Evolutionary conservation across 208 protist genomes (phyloP).

Genomic region (Acanthamoeba sp.): DNA sequence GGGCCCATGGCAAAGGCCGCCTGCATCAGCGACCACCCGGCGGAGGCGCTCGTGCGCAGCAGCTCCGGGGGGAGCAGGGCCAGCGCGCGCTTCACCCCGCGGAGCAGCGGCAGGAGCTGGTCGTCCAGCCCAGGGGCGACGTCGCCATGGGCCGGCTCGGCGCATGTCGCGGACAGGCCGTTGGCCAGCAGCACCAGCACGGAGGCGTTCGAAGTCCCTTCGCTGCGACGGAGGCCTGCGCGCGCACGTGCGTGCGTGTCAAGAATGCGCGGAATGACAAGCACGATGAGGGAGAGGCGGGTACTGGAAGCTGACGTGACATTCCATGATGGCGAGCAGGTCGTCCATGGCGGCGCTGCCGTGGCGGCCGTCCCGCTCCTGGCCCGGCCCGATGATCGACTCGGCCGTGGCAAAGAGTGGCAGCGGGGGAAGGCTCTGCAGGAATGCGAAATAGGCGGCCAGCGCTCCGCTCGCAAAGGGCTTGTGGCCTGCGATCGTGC

Average conservation of each 20-base stretch:
- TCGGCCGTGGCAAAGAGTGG: neutral
- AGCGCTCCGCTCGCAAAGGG: neutral
- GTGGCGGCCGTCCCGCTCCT: neutral
- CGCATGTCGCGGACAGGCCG: neutral
- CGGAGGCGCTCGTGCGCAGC: neutral
- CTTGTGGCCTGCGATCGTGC: neutral
- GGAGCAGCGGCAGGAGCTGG: neutral
- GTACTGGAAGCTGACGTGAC: constrained; percentile 5
- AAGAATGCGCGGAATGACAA: neutral
- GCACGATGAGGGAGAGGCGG: neutral
- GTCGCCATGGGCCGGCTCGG: neutral
- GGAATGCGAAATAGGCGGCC: neutral
- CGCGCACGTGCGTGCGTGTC: neutral
- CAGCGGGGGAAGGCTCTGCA: neutral
- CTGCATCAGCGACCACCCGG: neutral
- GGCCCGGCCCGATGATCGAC: too few species aligned
- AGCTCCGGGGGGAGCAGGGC: neutral
- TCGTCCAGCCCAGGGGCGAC: neutral
- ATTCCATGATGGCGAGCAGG: neutral
- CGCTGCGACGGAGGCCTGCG: neutral
- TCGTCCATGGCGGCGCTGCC: neutral
- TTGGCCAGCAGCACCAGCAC: constrained; percentile 10
- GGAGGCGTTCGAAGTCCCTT: neutral
- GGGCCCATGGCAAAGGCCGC: neutral
- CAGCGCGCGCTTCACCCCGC: neutral